phyloP scores from a whole-genome alignment of 169 alveolate genomes.

The Amoebophrya sp. region DNA sequence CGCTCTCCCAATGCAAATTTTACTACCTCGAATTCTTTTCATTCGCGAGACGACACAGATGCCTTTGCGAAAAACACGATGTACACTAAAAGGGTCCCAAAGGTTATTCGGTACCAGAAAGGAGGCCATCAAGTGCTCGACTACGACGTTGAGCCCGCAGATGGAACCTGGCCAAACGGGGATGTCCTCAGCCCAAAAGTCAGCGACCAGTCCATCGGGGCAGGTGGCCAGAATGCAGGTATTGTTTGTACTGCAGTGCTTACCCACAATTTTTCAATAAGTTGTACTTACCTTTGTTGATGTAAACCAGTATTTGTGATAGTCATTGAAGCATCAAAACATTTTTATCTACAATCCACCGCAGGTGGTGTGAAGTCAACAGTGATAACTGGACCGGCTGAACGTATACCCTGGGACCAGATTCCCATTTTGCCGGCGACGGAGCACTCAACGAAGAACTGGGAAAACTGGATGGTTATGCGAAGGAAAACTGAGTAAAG shows the following conservation, averaged over 20 bases:
- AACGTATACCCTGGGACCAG: not conserved
- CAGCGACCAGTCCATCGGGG: not conserved
- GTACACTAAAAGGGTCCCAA: not conserved
- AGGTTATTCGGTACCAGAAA: not conserved
- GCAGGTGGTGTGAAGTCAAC: not conserved
- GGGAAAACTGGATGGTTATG: not conserved
- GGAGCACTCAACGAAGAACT: not conserved
- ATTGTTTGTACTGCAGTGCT: too few relatives aligned
- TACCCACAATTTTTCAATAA: too few relatives aligned
- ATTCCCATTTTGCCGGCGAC: not conserved
- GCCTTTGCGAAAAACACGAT: not conserved
- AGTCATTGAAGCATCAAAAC: not conserved
- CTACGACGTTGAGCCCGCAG: not conserved
- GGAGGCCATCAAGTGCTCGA: not conserved
- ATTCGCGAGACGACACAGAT: not conserved
- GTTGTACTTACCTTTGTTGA: too few relatives aligned
- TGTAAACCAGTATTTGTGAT: not conserved
- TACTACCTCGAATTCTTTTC: too few relatives aligned
- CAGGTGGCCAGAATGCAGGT: too few relatives aligned
- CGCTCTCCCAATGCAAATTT: too few relatives aligned
- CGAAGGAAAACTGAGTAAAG: too few relatives aligned
- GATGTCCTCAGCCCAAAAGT: not conserved
- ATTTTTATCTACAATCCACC: too few relatives aligned
- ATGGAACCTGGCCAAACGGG: conserved; percentile 15
- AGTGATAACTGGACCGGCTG: not conserved